phyloP scores from a whole-genome alignment of 345 rosid genomes.

The Luvunga scandens region DNA sequence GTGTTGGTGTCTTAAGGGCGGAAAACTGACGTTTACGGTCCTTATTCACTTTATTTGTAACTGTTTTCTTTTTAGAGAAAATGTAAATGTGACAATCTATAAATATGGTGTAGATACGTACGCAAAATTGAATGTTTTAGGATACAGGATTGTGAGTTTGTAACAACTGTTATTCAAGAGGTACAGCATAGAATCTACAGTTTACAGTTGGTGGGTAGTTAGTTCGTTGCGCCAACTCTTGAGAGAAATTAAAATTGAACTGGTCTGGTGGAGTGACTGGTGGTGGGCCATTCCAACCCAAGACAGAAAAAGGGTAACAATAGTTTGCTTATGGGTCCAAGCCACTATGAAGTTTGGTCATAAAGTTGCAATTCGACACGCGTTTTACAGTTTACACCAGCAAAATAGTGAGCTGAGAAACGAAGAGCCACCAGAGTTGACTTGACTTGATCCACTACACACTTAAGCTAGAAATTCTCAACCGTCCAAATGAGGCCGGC shows the following conservation, averaged over 20 bases:
- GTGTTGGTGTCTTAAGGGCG: background rate
- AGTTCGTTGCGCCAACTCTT: background rate
- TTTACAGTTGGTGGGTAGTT: background rate
- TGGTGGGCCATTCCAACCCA: background rate
- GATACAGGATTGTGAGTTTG: no score
- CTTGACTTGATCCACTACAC: conserved; percentile 10
- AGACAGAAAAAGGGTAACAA: background rate
- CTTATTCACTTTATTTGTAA: background rate
- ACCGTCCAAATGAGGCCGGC: background rate
- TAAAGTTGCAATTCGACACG: background rate
- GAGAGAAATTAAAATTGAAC: background rate
- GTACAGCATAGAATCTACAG: background rate
- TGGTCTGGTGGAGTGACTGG: background rate
- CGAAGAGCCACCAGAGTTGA: background rate
- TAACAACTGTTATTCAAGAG: background rate
- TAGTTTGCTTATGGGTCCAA: background rate
- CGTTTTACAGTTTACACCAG: background rate
- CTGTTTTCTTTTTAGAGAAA: no score
- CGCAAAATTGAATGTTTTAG: no score
- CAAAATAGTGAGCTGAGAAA: background rate
- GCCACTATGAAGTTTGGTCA: background rate
- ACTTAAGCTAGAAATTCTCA: background rate
- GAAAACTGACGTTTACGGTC: background rate
- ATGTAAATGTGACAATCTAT: no score
- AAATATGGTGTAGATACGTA: no score